Evolutionary conservation across 2,329 filamentous ascomycete genomes (phyloP), one percentile per base, ranked within the genome.

Genomic region (Parascedosporium putredinis): DNA sequence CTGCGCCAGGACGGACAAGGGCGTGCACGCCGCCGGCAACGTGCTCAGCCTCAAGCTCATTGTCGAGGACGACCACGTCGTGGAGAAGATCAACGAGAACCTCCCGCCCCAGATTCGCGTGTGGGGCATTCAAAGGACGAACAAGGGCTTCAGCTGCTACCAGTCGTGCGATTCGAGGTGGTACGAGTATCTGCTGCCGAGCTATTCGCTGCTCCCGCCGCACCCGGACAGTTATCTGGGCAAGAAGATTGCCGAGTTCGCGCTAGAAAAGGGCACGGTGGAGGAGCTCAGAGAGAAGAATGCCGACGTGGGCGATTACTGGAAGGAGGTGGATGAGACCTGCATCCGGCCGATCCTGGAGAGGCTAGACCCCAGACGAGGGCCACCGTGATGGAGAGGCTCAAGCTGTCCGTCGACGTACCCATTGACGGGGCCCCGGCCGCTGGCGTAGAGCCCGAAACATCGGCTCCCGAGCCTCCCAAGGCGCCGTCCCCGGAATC

Each of bases 181-280:
- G 75, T 98, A 98, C 68, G 93, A 98, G 69, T 98, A 98, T 63
- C 73, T 98, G 48, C 87, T 98, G 65, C 93, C 93, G 2, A 93
- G 86, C 38, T 89, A 97, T 67, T 88, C 86, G 51, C 86, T 98
- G 57, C 70, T 98, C 27, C 93, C 93, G 18, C 93, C 93, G 0
- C 90, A 97, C 62, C 90, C 90, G 0, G 83, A 84, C 54, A 94
- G 87, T 53, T 95, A 79, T 63, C 67, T 98, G 31, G 90, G 87
- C 7, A 86, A 84, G 67, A 87, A 88, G 62, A 71, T 95, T n/a
- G 76, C 80, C n/a, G 81, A 91, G 58, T 71, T 81, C 49, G 87
- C 88, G 0, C 82, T 86, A 62, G 80, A 88, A 62, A 78, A 84
- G 47, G 81, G 81, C 1, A 80, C 86, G 44, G 69, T 86, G 38